Evolutionary conservation across 257 asterid genomes (phyloP).

Genomic region (Ehretia macrophylla): DNA sequence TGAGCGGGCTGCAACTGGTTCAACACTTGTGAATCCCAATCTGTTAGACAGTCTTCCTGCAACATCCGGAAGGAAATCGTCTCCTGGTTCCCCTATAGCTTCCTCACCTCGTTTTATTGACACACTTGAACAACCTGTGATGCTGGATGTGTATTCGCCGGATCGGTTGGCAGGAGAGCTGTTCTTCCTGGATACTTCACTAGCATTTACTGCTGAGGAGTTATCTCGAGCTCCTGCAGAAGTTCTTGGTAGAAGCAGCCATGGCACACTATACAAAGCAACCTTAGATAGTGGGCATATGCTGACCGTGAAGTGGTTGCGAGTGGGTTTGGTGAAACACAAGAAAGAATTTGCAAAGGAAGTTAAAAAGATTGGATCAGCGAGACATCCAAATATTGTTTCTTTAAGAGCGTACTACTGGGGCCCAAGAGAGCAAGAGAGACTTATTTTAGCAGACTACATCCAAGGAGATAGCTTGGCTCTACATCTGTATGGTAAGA

Average conservation of each 20-base stretch:
- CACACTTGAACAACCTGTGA: constrained; percentile 59
- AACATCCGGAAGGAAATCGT: constrained; percentile 64
- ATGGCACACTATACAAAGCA: constrained; percentile 88
- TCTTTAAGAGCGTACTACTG: constrained; percentile 81
- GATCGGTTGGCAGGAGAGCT: constrained; percentile 89
- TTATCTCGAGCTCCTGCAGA: constrained; percentile 96
- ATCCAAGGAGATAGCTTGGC: constrained; percentile 86
- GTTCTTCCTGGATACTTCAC: constrained; percentile 66
- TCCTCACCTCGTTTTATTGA: constrained; percentile 65
- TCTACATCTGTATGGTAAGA: constrained; percentile 85
- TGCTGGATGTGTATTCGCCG: constrained; percentile 74
- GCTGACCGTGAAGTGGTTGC: constrained; percentile 90
- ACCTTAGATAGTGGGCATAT: constrained; percentile 71
- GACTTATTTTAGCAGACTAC: constrained; percentile 82
- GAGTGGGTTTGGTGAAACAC: constrained; percentile 83
- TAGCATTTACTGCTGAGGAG: constrained; percentile 76
- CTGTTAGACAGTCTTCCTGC: constrained; percentile 40
- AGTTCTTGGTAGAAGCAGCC: constrained; percentile 94
- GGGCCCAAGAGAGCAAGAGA: constrained; percentile 92
- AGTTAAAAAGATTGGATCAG: constrained; percentile 74
- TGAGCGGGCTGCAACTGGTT: constrained; percentile 31
- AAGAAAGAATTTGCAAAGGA: constrained; percentile 90
- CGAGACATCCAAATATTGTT: constrained; percentile 56
- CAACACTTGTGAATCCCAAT: constrained; percentile 25
- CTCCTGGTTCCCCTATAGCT: constrained; percentile 73